phyloP scores from a whole-genome alignment of 768 basidiomycete genomes.

The Mycena epipterygia region DNA sequence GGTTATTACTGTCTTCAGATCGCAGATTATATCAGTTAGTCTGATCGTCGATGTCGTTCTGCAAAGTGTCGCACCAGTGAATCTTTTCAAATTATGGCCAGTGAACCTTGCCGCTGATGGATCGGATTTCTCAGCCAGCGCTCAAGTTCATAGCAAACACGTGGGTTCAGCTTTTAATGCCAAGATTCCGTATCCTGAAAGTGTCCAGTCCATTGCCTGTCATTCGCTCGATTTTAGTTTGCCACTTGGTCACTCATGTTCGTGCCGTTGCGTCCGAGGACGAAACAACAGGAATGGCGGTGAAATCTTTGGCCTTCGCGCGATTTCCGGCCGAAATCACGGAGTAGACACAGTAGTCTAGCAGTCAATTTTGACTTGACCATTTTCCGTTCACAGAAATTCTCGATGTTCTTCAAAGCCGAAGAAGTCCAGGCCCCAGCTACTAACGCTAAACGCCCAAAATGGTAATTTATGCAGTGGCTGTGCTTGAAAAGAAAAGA shows the following conservation, averaged over 20 bases:
- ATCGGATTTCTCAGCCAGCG: neutral
- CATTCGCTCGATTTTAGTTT: constrained; percentile 19
- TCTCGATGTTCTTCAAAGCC: too few species aligned
- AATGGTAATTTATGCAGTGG: neutral
- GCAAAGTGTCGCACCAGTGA: neutral
- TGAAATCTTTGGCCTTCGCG: constrained; percentile 6
- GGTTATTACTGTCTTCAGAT: neutral
- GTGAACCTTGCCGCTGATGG: too few species aligned
- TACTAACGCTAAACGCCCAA: neutral
- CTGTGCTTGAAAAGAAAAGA: neutral
- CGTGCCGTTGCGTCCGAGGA: constrained; percentile 10
- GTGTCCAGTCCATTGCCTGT: constrained; percentile 17
- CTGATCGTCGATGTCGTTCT: constrained; percentile 1
- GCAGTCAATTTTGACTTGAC: too few species aligned
- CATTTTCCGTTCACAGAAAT: too few species aligned
- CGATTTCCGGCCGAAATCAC: neutral
- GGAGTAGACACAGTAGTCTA: neutral
- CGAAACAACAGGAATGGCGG: too few species aligned
- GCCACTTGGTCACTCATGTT: constrained; percentile 26
- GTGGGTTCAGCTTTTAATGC: neutral
- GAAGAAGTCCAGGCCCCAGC: too few species aligned
- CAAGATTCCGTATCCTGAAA: neutral
- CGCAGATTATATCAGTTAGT: neutral
- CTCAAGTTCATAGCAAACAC: constrained; percentile 3
- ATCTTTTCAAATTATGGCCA: too few species aligned